phyloP scores from a whole-genome alignment of 2,329 filamentous ascomycete genomes.

The Phoma sp. region DNA sequence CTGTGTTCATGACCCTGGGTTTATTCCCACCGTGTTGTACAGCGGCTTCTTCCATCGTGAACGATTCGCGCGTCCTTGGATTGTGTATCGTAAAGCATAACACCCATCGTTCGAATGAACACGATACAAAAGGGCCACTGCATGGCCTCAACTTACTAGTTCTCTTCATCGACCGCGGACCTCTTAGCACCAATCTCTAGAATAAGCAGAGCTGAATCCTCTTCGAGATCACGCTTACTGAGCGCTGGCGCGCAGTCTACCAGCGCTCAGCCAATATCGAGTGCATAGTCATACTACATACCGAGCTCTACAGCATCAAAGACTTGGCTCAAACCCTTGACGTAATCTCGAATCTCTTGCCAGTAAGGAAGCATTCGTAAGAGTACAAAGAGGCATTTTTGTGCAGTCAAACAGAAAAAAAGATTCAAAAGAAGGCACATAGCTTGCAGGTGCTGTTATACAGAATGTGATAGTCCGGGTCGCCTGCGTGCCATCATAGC shows the following conservation, averaged over 20 bases:
- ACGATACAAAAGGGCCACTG: slow-evolving; percentile 60
- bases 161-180: slow-evolving; percentile 50
- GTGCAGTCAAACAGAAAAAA: slow-evolving; percentile 54
- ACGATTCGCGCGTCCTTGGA: slow-evolving; percentile 62
- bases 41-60: slow-evolving; percentile 62
- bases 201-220: slow-evolving; percentile 52
- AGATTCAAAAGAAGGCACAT: slow-evolving; percentile 55
- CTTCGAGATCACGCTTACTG: slow-evolving; percentile 41
- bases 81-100: slow-evolving; percentile 60
- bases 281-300: slow-evolving; percentile 55
- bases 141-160: slow-evolving; percentile 59
- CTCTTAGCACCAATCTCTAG: slow-evolving; percentile 51
- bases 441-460: slow-evolving; percentile 47
- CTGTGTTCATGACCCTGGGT: slow-evolving; percentile 52
- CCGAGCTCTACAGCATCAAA: slow-evolving; percentile 53
- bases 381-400: slow-evolving; percentile 52
- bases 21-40: slow-evolving; percentile 59
- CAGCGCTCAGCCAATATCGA: slow-evolving; percentile 55
- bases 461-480: slow-evolving; percentile 54
- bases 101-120: slow-evolving; percentile 57
- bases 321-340: slow-evolving; percentile 55
- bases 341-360: slow-evolving; percentile 58
- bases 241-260: slow-evolving; percentile 49
- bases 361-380: slow-evolving; percentile 51
- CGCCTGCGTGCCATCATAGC: slow-evolving; percentile 50